Evolutionary conservation across 164 flowering plant genomes (phyloP).

Genomic region (Macadamia tetraphylla): DNA sequence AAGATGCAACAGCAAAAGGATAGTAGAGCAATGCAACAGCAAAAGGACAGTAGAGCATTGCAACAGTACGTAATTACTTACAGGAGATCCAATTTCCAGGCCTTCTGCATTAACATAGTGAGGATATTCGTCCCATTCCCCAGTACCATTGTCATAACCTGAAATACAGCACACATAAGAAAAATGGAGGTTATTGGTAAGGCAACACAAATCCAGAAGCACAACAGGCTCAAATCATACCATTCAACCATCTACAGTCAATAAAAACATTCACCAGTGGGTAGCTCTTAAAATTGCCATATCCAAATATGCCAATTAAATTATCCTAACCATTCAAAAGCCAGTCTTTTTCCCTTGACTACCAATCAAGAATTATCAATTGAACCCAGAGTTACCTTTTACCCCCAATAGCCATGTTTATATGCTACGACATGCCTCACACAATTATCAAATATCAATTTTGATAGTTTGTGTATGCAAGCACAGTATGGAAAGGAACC

Average conservation of each 20-base stretch:
- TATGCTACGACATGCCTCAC: no score
- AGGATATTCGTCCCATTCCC: constrained; percentile 71
- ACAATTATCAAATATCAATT: no score
- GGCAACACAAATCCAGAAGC: background rate
- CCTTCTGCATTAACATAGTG: constrained; percentile 56
- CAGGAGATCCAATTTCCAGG: constrained; percentile 69
- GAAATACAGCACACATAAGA: constrained; percentile 11
- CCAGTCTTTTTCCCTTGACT: no score
- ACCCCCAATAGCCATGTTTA: no score
- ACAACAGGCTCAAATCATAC: background rate
- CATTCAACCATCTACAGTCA: background rate
- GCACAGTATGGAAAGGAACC: no score
- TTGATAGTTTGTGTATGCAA: no score
- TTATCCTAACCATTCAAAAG: no score
- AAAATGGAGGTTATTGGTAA: background rate
- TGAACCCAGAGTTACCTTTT: no score
- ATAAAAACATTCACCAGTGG: no score
- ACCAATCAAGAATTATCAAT: no score
- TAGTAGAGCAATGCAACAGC: background rate
- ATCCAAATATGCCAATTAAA: no score
- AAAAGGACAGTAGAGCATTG: background rate
- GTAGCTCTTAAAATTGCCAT: no score
- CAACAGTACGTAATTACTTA: constrained; percentile 28
- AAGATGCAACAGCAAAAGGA: background rate
- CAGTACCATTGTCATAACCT: constrained; percentile 58